A percentile compares a stretch with the other conserved stretches of the same genome.
phyloP scores from a whole-genome alignment of 2,329 filamentous ascomycete species.

The Sporothrix protearum region DNA sequence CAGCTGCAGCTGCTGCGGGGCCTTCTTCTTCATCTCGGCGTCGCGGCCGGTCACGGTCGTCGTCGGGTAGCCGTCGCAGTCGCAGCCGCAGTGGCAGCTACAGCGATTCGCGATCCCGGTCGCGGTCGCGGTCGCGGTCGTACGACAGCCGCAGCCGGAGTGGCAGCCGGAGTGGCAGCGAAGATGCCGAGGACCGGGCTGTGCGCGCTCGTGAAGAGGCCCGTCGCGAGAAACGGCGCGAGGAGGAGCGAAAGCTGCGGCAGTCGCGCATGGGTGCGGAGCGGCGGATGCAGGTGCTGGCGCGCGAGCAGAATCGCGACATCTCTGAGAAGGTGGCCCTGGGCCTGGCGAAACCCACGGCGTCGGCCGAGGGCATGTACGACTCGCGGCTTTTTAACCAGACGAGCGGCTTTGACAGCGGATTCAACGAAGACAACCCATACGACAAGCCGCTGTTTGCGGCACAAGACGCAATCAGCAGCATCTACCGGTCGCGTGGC shows the following conservation, averaged over 20 bases:
- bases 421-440: conserved; percentile 95
- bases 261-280: conserved; percentile 96
- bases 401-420: conserved; percentile 81
- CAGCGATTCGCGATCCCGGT: conserved; percentile 33
- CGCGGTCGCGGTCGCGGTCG: conserved; percentile 34
- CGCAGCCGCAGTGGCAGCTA: neutral
- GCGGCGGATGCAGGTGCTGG: conserved; percentile 85
- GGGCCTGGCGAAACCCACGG: conserved; percentile 89
- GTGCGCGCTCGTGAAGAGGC: conserved; percentile 72
- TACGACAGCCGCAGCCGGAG: conserved; percentile 44
- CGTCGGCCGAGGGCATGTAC: conserved; percentile 91
- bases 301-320: conserved; percentile 91
- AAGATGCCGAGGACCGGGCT: conserved; percentile 62
- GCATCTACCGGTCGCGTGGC: conserved; percentile 81
- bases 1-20: conserved; percentile 44
- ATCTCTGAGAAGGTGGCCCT: conserved; percentile 96
- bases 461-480: conserved; percentile 89
- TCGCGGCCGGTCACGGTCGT: conserved; percentile 23
- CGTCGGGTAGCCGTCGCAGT: conserved; percentile 3
- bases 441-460: conserved; percentile 98
- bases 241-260: conserved; percentile 83
- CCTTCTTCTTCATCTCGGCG: conserved; percentile 28
- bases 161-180: conserved; percentile 47
- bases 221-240: conserved; percentile 71
- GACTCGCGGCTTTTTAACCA: conserved; percentile 95